Base-by-base conservation (phyloP, 176 grass and related monocot species). In the Eleusine coracana region DNA sequence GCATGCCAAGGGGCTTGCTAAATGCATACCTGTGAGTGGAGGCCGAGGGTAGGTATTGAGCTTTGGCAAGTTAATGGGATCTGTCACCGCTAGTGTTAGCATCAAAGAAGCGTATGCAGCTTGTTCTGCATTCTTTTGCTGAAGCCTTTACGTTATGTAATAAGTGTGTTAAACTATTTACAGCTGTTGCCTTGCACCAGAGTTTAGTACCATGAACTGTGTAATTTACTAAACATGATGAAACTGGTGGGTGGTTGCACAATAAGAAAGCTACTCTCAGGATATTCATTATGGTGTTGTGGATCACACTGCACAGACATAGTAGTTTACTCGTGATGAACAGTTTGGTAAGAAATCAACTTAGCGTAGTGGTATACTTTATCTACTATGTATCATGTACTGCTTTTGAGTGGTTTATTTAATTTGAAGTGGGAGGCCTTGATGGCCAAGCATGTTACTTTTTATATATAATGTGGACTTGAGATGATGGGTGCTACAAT, bases 171-270 rank as follows among this genome's bases (percentile, higher is more conserved):
- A 3, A 38, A 25, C 13, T 69, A 50, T 81, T 76, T 52, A 70
- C 21, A 70, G 70, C 31, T 61, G 40, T 82, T 87, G 42, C 31
- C 18, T 2, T 25, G 58, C n/a, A 25, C 6, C 10, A 25, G 7
- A 36, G 54, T 85, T 41, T 75, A 86, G 45, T 66, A 52, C 36
- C 45, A 31, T 82, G 54, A 64, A 41, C 25, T 20, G 63, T 48
- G 31, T 82, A 75, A 10, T 69, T 15, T 40, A 70, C 60, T 56
- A 69, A 44, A 27, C 34, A 79, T 66, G 38, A 40, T 51, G 23
- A 16, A 40, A 15, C 61, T 83, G 44, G 40, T 34, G n/a, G n/a
- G 63, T 45, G 15, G 20, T 20, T 40, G 54, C 49, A 56, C 0
- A 4, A 51, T 75, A 39, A 39, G 70, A 3, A 74, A 68, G 38